Evolutionary conservation across 495 filamentous ascomycete genomes (phyloP).

Genomic region (Neohortaea acidophila): DNA sequence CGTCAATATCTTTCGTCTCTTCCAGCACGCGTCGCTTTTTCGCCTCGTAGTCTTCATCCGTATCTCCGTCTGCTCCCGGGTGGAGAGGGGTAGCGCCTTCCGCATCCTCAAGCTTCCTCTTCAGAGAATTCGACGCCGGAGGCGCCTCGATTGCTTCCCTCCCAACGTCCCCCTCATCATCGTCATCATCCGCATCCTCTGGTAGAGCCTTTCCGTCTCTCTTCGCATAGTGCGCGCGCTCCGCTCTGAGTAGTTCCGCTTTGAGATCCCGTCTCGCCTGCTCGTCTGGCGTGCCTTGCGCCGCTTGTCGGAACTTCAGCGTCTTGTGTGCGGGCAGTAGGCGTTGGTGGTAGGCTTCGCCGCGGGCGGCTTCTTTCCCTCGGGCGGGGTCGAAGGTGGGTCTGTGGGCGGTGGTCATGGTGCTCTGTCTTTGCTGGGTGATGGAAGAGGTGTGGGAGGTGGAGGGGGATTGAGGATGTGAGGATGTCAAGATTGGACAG

Average conservation of each 20-base stretch:
- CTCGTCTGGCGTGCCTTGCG: conserved; percentile 78
- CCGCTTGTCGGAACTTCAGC: conserved; percentile 79
- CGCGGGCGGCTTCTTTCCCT: conserved; percentile 87
- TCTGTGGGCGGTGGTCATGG: conserved; percentile 46
- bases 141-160: conserved; percentile 21
- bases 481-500: background rate
- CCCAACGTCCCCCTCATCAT: conserved; percentile 3
- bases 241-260: conserved; percentile 77
- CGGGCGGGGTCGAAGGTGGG: conserved; percentile 89
- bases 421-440: too few relatives aligned
- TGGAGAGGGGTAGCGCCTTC: conserved; percentile 23
- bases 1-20: conserved; percentile 79
- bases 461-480: background rate
- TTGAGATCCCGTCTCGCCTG: conserved; percentile 61
- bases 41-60: conserved; percentile 53
- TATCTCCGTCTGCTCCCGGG: conserved; percentile 16
- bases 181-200: conserved; percentile 20
- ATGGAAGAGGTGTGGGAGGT: background rate
- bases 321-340: conserved; percentile 83
- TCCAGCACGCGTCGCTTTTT: conserved; percentile 80
- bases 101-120: conserved; percentile 48
- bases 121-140: conserved; percentile 30
- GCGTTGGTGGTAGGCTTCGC: conserved; percentile 90
- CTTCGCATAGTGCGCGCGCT: conserved; percentile 78
- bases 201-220: conserved; percentile 43